phyloP scores from a whole-genome alignment of 1,284 basidiomycete species.

The Puccinia novopanici region DNA sequence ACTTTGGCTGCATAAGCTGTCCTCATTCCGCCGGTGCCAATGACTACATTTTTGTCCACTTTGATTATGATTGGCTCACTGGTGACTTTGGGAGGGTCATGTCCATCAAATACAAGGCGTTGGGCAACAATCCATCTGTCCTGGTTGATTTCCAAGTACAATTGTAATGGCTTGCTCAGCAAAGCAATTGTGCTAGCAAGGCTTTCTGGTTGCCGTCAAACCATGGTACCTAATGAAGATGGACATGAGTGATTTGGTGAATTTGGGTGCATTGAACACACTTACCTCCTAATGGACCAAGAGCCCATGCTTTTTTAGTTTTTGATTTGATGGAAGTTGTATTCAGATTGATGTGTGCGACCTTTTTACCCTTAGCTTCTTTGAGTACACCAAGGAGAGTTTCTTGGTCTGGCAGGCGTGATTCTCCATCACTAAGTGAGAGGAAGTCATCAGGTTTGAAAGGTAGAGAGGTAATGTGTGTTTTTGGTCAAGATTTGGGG shows the following conservation, averaged over 20 bases:
- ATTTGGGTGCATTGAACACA: background rate
- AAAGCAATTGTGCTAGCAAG: background rate
- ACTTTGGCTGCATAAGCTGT: background rate
- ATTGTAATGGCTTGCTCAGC: background rate
- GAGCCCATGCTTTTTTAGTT: background rate
- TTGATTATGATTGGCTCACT: background rate
- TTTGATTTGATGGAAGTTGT: background rate
- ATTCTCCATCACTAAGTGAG: background rate
- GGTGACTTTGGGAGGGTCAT: background rate
- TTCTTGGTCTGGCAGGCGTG: background rate
- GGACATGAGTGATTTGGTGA: background rate
- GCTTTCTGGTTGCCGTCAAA: background rate
- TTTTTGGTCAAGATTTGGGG: background rate
- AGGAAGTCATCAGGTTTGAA: background rate
- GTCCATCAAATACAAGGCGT: background rate
- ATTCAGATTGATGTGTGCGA: background rate
- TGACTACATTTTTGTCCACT: background rate
- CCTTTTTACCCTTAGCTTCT: slow-evolving; percentile 3
- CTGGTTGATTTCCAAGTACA: background rate
- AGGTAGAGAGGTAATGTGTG: background rate
- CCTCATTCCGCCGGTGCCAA: background rate
- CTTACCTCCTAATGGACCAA: background rate
- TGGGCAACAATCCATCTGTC: background rate
- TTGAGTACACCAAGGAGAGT: background rate
- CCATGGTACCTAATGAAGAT: slow-evolving; percentile 2